Evolutionary conservation across 352 stramenopile species (phyloP), one percentile per base, ranked within the genome.

Genomic region (Pythium insidiosum): DNA sequence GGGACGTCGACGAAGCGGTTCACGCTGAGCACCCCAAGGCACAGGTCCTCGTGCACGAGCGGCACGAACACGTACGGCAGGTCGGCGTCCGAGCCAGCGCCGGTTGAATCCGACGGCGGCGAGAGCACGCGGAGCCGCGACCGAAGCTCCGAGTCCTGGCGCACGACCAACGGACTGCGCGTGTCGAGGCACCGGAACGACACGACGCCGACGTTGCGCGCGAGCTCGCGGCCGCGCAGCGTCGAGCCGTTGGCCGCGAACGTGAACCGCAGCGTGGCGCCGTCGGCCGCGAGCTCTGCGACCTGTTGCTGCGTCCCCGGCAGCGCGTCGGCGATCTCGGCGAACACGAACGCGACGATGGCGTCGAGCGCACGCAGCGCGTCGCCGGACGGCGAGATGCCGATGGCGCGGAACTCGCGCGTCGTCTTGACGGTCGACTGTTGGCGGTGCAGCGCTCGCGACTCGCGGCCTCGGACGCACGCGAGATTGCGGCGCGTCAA

Each of bases 11-110:
- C 22, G 48, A 92, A 88, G 0, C 58, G 57, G 38, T 79, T 73
- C 1, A 88, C 52, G n/a, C 62, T 74, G 10, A 92, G 41, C 0
- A 89, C 56, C 5, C 79, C 79, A 5, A 92, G 42, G 6, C 43
- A 50, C 6, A 53, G 66, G 31, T 88, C 79, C 23, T 92, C 73
- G 41, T 92, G 63, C 2, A 84, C 20, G 2, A 92, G 56, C 22
- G 79, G 76, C 3, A 89, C 16, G 11, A 88, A 77, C 0, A 88
- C 50, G 33, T 65, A 77, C n/a, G 74, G 74, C 0, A 83, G 67
- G 6, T 60, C 47, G 4, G 21, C 6, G 3, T 58, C 35, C 12
- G 39, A 36, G 24, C 41, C 19, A 4, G 4, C 16, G 4, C 11
- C 1, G 0, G 19, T 5, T 13, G 15, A 12, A 38, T 46, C 46